Evolutionary conservation across 164 flowering plant genomes (phyloP), one percentile per base, ranked within the genome.

Genomic region (Dillenia suffruticosa): DNA sequence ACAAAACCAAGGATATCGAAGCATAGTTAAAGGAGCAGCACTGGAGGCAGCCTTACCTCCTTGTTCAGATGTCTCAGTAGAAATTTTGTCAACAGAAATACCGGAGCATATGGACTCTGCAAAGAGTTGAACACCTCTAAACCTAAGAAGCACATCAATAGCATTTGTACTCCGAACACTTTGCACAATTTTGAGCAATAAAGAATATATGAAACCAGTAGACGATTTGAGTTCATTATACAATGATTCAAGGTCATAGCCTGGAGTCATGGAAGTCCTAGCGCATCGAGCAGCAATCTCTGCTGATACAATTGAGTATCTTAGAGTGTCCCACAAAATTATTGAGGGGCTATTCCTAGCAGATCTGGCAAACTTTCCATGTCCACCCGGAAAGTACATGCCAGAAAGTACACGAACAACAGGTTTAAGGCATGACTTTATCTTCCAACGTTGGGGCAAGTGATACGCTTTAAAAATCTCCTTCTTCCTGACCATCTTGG

Each of bases 291-390:
- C 82, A 60, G 93, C 86, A 65, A 89, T 81, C 77, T 94, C 99
- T 61, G 86, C 77, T 53, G 99, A 86, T 56, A 88, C 72, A 32
- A 94, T 81, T 46, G 97, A 81, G 68, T 89, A 89, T 72, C 80
- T 92, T 12, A 94, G 84, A 26, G 86, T 84, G 67, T 92, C 97
- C 97, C 97, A 94, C 71, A 94, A 69, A 63, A 91, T 68, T 67
- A 87, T 56, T 50, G 87, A 76, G 49, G 70, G 83, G 72, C 83
- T 79, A 12, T 81, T 69, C 67, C 86, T 75, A 0, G 77, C 72
- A 61, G 84, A 72, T 59, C 68, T 75, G 15, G 63, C 61, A 49
- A 79, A 65, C 52, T 62, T 73, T 62, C 82, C 82, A 57, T 72
- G 70, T 54, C 67, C 75, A 12, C 75, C 80, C 9, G 87, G 74